Base-by-base conservation (phyloP, 805 yeast species). In the Danielozyma ontarioensis region DNA sequence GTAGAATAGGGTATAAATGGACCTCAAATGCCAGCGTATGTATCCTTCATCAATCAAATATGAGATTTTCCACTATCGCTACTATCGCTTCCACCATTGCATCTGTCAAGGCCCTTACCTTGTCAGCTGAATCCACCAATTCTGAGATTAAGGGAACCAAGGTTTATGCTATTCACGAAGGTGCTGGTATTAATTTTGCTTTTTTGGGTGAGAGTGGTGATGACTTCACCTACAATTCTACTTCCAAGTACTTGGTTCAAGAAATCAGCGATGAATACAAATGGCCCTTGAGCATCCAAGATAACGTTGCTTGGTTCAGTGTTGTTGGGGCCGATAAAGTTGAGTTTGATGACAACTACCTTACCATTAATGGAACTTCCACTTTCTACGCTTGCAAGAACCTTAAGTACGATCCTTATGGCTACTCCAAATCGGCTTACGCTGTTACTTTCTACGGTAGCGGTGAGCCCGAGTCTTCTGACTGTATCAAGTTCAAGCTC, bases 321-420 rank as follows among this genome's bases (percentile, higher is more conserved):
- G 25, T 34, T 15, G 17, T 13, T 27, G 27, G 24, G 18, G 32
- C 27, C 6, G 17, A 27, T 12, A 34, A 37, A 25, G 44, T 39
- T 25, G 32, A 29, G 13, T 34, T 48, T 34, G 45, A 38, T 8
- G 42, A 44, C 32, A 58, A 53, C 21, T 33, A 38, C 13, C 46
- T 68, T 30, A 30, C 37, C 12, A 51, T 54, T 34, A 47, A 57
- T 27, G 64, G 65, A 27, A 15, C 56, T 17, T 42, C 41, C 17
- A 33, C 35, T 13, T 51, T 69, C 55, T 63, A 52, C 44, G 75
- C 68, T 32, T 63, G 64, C 43, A 64, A 56, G 60, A 60, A 68
- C 55, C 55, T 63, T 37, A 45, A 44, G 29, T n/a, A n/a, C n/a
- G 76, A 71, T 45, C 72, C 74, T 17, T 70, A 70, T 55, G 26